Conservation (phyloP, 805 yeast genomes). For the Tetrapisispora namnaoensis region DNA sequence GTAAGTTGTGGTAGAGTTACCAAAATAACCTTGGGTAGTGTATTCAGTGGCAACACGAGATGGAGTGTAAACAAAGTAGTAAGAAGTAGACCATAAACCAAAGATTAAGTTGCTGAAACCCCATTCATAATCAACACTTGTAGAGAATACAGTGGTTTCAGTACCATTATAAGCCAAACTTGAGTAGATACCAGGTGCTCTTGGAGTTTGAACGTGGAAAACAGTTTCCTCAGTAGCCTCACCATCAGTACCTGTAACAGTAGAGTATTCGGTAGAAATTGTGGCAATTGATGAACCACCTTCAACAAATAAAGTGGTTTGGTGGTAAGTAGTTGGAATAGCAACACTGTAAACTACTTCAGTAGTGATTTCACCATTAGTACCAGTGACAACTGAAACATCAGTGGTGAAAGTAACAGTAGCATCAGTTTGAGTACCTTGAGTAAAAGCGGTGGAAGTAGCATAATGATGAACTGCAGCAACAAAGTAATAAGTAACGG, state of each 20-base stretch:
- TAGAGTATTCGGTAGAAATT: conserved; percentile 5
- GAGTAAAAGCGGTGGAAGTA: not conserved
- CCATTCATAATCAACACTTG: not conserved
- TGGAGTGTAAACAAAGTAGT: conserved; percentile 4
- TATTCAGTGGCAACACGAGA: not conserved
- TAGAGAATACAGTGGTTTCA: not conserved
- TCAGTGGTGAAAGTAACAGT: not conserved
- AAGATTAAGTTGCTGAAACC: conserved; percentile 1
- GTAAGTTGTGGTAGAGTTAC: conserved; percentile 4
- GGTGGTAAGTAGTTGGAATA: conserved; percentile 3
- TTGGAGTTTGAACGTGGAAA: conserved; percentile 11
- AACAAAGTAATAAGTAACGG: not conserved
- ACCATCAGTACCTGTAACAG: conserved; percentile 8
- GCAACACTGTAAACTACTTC: conserved; percentile 1
- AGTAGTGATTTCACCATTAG: not conserved
- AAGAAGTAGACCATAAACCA: conserved; percentile 1
- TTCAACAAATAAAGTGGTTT: not conserved
- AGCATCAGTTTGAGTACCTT: conserved; percentile 4
- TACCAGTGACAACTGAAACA: not conserved
- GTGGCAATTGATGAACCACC: conserved; percentile 3
- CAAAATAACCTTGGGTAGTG: conserved; percentile 1
- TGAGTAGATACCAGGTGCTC: conserved; percentile 1
- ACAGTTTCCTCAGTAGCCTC: conserved; percentile 6
- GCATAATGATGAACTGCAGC: not conserved
- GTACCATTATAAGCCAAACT: not conserved